These are phyloP conservation scores for Schizothecium vesticola DNA, from an alignment of 495 filamentous ascomycete species.

Conservation along the genomic window DNA sequence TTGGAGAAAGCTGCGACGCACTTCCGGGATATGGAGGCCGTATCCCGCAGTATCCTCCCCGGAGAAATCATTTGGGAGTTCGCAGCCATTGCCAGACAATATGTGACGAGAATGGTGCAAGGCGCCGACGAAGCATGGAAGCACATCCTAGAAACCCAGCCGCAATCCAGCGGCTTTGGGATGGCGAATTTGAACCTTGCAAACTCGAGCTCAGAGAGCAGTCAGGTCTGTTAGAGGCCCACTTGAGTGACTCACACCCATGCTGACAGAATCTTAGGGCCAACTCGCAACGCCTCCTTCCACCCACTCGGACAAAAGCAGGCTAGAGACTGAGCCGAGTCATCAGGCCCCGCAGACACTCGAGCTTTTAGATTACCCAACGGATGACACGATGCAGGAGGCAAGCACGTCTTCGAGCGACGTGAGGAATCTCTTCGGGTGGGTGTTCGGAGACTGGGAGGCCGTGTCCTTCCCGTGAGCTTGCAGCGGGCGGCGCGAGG, in stretches of 20 bases:
- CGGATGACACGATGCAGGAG: not conserved
- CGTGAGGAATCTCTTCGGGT: not conserved
- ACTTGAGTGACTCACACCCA: too few relatives aligned
- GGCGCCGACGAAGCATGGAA: not conserved
- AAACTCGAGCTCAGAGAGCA: not conserved
- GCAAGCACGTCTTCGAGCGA: not conserved
- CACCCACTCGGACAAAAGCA: not conserved
- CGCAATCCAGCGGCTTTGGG: not conserved
- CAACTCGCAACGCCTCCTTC: not conserved
- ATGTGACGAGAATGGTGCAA: not conserved
- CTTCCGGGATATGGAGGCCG: not conserved
- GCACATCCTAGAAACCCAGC: not conserved
- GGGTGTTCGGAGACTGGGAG: not conserved
- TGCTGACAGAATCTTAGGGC: not conserved
- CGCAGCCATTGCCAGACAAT: not conserved
- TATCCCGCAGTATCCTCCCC: not conserved
- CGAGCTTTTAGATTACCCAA: not conserved
- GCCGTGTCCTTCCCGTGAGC: not conserved
- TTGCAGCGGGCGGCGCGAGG: too few relatives aligned
- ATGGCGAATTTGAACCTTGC: not conserved
- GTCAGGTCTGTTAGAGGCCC: not conserved
- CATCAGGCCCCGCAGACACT: not conserved
- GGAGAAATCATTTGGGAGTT: not conserved
- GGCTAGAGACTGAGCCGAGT: not conserved
- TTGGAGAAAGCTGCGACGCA: not conserved